Evolutionary conservation across 2,329 filamentous ascomycete genomes (phyloP), one percentile per base, ranked within the genome.

Genomic region (Anisogramma anomala): DNA sequence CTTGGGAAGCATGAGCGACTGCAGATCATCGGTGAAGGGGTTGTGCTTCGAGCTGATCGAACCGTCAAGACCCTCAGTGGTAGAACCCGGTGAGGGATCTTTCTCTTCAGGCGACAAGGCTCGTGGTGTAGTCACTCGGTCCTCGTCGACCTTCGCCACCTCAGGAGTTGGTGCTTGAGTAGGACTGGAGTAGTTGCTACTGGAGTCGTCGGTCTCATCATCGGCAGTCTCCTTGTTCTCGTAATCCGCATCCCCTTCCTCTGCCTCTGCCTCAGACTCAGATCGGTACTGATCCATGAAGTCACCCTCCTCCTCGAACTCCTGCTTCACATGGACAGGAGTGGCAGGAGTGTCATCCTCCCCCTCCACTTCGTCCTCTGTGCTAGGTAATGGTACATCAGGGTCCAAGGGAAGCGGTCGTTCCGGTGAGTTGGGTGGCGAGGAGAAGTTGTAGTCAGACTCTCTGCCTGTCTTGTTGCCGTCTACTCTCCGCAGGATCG

Each of bases 401-500:
- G 89, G 89, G 56, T 96, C 87, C 45, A 86, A 71, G 23, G 76
- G 64, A 36, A 75, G 65, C 43, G 63, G 69, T n/a, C 66, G 71
- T 45, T 74, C 68, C 10, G 75, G 71, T 2, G 74, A 77, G 46
- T 69, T 71, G 2, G 71, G 66, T 1, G 76, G 74, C 2, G 77
- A 78, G 3, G 75, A 78, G 52, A 81, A 76, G 51, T 73, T 72
- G 48, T 75, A 79, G 43, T 79, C 74, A 3, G 79, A 75, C 40
- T 77, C 69, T 44, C 67, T 63, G 15, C 78, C 73, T 33, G 72
- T 67, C 46, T 68, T 62, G 51, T 69, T 72, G 34, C 71, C 84
- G 57, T 91, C 85, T 41, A 95, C 81, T 48, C 89, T 86, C 39
- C 84, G 80, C 52, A 96, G 68, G 51, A 96, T 96, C 0, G 88